phyloP scores from a whole-genome alignment of 345 rosid species.

The Eucalyptus decipiens region DNA sequence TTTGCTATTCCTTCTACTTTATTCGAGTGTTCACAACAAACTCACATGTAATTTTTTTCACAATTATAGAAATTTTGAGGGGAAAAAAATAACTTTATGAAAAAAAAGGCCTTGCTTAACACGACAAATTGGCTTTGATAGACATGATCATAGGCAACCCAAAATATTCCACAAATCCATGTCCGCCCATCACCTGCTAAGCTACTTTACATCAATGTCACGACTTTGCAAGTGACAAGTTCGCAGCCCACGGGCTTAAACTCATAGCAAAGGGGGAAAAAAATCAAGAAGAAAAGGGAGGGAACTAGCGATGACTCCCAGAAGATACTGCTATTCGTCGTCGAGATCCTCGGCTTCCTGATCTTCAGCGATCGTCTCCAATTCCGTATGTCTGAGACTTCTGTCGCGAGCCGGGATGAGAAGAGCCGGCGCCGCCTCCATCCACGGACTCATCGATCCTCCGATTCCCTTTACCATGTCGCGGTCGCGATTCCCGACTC shows the following conservation, averaged over 20 bases:
- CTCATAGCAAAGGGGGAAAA: neutral
- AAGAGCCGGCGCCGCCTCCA: conserved; percentile 23
- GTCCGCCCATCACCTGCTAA: neutral
- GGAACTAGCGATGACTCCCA: neutral
- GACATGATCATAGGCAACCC: neutral
- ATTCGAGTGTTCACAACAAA: neutral
- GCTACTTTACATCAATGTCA: neutral
- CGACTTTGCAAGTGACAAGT: neutral
- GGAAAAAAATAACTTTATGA: neutral
- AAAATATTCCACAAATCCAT: neutral
- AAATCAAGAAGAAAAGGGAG: neutral
- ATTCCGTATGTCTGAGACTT: conserved; percentile 3
- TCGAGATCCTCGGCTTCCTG: conserved; percentile 17
- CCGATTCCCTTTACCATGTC: conserved; percentile 11
- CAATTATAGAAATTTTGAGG: neutral
- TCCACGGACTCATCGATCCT: conserved; percentile 7
- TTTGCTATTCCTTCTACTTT: neutral
- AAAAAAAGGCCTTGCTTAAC: too few species aligned
- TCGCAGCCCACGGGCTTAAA: neutral
- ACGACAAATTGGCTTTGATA: neutral
- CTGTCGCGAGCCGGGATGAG: neutral
- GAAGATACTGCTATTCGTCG: neutral
- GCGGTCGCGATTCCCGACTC: neutral
- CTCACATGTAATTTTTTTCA: neutral
- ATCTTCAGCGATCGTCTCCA: conserved; percentile 34